Conservation (phyloP, 2,329 filamentous ascomycete species). For the Myriosclerotinia scirpicola region DNA sequence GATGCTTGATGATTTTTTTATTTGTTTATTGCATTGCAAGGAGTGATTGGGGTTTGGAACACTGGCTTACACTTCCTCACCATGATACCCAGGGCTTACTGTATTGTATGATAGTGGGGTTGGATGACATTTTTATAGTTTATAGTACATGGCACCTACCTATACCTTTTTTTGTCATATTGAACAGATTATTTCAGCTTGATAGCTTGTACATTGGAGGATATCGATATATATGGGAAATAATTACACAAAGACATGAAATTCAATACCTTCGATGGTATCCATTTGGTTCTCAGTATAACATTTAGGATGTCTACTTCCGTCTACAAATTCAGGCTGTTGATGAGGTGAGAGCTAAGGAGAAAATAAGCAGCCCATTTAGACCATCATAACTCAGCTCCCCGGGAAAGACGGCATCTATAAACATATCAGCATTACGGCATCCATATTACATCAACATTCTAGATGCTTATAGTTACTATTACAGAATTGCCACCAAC, state of each 20-base stretch:
- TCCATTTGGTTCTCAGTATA: too few species aligned
- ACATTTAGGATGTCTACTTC: background rate
- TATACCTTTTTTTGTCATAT: background rate
- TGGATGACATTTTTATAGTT: background rate
- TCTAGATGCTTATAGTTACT: background rate
- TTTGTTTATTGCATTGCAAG: slow-evolving; percentile 17
- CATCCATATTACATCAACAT: background rate
- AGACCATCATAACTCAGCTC: slow-evolving; percentile 7
- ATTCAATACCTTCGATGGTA: background rate
- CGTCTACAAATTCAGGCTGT: too few species aligned
- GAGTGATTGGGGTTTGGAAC: slow-evolving; percentile 6
- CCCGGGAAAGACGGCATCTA: slow-evolving; percentile 7
- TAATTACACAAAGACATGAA: background rate
- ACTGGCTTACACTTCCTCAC: background rate
- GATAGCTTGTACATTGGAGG: slow-evolving; percentile 1
- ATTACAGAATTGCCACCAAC: too few species aligned
- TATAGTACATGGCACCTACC: background rate
- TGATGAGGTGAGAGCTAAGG: background rate
- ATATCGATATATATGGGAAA: background rate
- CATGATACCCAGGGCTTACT: slow-evolving; percentile 13
- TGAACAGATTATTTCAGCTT: background rate
- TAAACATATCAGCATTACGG: background rate
- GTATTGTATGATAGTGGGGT: background rate
- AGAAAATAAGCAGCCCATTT: slow-evolving; percentile 15
- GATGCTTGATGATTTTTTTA: slow-evolving; percentile 9